These are phyloP conservation scores for Acacia crassicarpa DNA, from an alignment of 306 rosid species.

Conservation along the genomic window DNA sequence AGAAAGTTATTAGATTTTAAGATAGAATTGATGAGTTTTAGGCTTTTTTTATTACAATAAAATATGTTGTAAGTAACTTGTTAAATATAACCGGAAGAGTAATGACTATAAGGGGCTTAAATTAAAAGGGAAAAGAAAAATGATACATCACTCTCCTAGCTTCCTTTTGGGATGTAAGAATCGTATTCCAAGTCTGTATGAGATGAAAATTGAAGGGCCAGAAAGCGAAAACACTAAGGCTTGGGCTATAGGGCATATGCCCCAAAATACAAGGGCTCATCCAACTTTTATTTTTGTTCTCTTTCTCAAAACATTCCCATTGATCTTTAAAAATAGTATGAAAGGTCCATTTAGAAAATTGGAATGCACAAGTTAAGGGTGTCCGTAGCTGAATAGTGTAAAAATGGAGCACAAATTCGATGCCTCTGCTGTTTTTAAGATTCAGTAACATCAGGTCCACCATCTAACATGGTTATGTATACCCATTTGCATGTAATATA, in stretches of 20 bases:
- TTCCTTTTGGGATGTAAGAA: slow-evolving; percentile 20
- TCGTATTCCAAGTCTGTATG: slow-evolving; percentile 39
- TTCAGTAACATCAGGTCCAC: not conserved
- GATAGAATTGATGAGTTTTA: too few species aligned
- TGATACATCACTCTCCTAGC: not conserved
- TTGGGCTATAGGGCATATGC: slow-evolving; percentile 2
- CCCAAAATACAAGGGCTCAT: not conserved
- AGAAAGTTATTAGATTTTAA: too few species aligned
- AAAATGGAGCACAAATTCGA: not conserved
- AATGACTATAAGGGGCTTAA: not conserved
- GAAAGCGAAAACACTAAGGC: slow-evolving; percentile 3
- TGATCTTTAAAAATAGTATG: not conserved
- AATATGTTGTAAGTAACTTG: too few species aligned
- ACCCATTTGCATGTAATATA: not conserved
- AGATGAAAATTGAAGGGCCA: not conserved
- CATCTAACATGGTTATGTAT: not conserved
- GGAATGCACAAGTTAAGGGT: not conserved
- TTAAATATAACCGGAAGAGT: not conserved
- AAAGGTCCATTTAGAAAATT: not conserved
- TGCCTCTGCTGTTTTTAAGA: not conserved
- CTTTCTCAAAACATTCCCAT: not conserved
- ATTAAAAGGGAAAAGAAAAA: not conserved
- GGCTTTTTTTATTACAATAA: too few species aligned
- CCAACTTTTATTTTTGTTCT: too few species aligned
- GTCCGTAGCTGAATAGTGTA: not conserved